These are phyloP conservation scores for Pseudonitzschia multiseries DNA, from an alignment of 108 stramenopile genomes.

Conservation along the genomic window DNA sequence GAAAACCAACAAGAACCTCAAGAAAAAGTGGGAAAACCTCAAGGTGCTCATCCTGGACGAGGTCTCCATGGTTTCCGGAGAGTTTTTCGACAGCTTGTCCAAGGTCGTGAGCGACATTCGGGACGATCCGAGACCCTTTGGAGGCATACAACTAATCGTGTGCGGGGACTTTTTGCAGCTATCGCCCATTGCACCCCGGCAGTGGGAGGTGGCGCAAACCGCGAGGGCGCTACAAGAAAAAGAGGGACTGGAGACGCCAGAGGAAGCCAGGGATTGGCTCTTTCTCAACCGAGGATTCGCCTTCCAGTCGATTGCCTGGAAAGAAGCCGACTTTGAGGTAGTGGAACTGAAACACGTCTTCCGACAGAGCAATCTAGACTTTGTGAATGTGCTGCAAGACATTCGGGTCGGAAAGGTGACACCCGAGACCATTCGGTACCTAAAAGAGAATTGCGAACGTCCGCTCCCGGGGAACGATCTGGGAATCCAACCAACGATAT, in stretches of 20 bases:
- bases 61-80: conserved; percentile 75
- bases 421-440: conserved; percentile 8
- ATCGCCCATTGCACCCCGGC: conserved; percentile 32
- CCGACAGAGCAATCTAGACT: conserved; percentile 69
- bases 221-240: conserved; percentile 23
- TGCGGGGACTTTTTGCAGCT: conserved; percentile 93
- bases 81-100: conserved; percentile 75
- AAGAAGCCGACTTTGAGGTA: conserved; percentile 27
- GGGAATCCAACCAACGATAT: conserved; percentile 53
- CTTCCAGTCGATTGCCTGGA: conserved; percentile 50
- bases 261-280: conserved; percentile 16
- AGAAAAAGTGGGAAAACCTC: conserved; percentile 51
- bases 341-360: conserved; percentile 69
- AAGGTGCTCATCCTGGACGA: conserved; percentile 79
- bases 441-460: conserved; percentile 26
- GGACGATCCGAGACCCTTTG: conserved; percentile 64
- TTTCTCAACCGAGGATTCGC: conserved; percentile 43
- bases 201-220: conserved; percentile 28
- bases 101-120: conserved; percentile 35
- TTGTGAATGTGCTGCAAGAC: conserved; percentile 76
- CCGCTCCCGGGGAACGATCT: conserved; percentile 36
- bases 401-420: conserved; percentile 56
- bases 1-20: conserved; percentile 46
- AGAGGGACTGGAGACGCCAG: conserved; percentile 6
- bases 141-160: conserved; percentile 88